phyloP scores from a whole-genome alignment of 768 basidiomycete species.

The Fistulinella prunicolor region DNA sequence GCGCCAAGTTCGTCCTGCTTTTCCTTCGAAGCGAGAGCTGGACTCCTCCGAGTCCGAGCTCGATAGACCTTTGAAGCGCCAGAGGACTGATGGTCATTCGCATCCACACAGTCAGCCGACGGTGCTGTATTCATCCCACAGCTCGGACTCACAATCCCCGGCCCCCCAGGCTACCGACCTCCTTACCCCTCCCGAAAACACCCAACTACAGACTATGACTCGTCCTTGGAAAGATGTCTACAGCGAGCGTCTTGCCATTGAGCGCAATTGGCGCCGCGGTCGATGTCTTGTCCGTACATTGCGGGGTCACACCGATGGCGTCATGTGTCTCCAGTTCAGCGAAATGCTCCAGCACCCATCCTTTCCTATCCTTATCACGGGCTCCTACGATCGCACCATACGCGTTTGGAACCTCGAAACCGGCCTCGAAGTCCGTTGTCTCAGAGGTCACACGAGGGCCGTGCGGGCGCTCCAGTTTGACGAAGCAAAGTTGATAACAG shows the following conservation, averaged over 20 bases:
- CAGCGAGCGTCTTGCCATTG: slow-evolving; percentile 92
- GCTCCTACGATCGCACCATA: slow-evolving; percentile 92
- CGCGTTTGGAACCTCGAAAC: slow-evolving; percentile 97
- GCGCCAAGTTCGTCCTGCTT: slow-evolving; percentile 40
- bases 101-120: not conserved
- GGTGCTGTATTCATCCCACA: slow-evolving; percentile 9
- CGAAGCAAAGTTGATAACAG: slow-evolving; percentile 91
- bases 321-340: slow-evolving; percentile 96
- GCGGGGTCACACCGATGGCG: slow-evolving; percentile 91
- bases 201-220: slow-evolving; percentile 44
- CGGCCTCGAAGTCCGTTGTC: slow-evolving; percentile 74
- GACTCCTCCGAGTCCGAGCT: slow-evolving; percentile 29
- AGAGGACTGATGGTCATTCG: slow-evolving; percentile 24
- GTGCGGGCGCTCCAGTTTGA: slow-evolving; percentile 94
- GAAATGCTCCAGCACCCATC: slow-evolving; percentile 79
- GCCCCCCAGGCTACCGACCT: slow-evolving; percentile 6
- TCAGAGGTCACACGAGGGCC: slow-evolving; percentile 90
- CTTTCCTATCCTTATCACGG: slow-evolving; percentile 95
- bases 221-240: slow-evolving; percentile 99
- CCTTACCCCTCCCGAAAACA: slow-evolving; percentile 34
- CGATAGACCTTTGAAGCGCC: slow-evolving; percentile 51
- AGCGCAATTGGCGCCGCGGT: slow-evolving; percentile 96
- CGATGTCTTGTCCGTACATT: slow-evolving; percentile 81
- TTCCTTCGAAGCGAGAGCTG: slow-evolving; percentile 38
- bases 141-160: slow-evolving; percentile 15